Evolutionary conservation across 257 asterid genomes (phyloP).

Genomic region (Solanum bulbocastanum): DNA sequence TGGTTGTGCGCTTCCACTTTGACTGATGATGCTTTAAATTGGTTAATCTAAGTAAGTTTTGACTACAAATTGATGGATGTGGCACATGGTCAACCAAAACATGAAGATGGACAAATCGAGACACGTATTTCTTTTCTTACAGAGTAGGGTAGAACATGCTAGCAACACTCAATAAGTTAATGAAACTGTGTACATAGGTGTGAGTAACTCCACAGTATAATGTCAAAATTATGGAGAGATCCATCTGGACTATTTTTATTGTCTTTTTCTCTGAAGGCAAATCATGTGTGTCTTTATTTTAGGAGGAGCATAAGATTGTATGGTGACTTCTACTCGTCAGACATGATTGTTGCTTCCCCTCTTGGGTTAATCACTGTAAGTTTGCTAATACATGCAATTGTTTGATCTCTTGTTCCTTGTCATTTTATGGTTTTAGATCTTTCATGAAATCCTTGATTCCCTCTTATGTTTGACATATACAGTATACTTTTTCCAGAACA

Average conservation of each 20-base stretch:
- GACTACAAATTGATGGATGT: background rate
- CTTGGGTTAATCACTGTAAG: slow-evolving; percentile 84
- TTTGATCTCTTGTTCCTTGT: background rate
- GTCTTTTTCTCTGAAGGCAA: background rate
- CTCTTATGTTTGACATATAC: background rate
- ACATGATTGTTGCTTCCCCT: slow-evolving; percentile 88
- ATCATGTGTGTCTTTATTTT: background rate
- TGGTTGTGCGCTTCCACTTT: background rate
- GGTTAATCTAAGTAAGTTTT: background rate
- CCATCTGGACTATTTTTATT: background rate
- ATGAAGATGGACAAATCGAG: background rate
- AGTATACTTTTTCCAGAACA: background rate
- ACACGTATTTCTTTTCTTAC: background rate
- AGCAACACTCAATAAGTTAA: background rate
- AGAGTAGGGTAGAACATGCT: background rate
- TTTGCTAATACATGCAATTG: background rate
- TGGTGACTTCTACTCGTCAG: slow-evolving; percentile 87
- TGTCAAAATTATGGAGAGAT: background rate
- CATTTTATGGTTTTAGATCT: background rate
- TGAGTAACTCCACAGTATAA: background rate
- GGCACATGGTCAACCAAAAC: background rate
- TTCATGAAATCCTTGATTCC: background rate
- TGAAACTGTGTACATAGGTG: background rate
- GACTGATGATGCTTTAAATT: background rate
- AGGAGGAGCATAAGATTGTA: slow-evolving; percentile 65